Evolutionary conservation across 1,139 yeast genomes (phyloP).

Genomic region (Debaryomyces psychrophilus): DNA sequence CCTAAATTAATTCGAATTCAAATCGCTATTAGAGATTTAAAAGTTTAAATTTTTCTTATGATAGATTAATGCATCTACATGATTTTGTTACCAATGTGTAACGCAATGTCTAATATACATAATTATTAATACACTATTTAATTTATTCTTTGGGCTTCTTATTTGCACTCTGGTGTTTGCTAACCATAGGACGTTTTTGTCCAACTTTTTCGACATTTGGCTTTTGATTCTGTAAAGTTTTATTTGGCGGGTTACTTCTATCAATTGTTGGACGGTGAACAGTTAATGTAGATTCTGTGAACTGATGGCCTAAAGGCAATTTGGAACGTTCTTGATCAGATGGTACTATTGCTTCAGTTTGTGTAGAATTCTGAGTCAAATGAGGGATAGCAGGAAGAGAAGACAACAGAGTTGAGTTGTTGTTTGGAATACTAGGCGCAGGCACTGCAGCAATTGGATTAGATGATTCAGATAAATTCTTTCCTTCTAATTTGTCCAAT

Average conservation of each 20-base stretch:
- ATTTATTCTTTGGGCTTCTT: slow-evolving; percentile 18
- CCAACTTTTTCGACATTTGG: slow-evolving; percentile 8
- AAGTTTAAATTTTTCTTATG: too few species aligned
- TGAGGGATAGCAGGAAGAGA: slow-evolving; percentile 9
- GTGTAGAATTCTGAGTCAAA: neutral
- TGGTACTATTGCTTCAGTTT: neutral
- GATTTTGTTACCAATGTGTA: neutral
- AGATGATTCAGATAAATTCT: slow-evolving; percentile 13
- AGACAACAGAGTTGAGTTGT: slow-evolving; percentile 5
- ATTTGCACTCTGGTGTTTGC: slow-evolving; percentile 14
- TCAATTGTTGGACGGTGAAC: slow-evolving; percentile 34
- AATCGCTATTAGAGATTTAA: too few species aligned
- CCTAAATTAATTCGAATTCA: neutral
- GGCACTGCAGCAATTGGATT: slow-evolving; percentile 1
- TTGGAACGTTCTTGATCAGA: slow-evolving; percentile 5
- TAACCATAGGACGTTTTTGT: slow-evolving; percentile 16
- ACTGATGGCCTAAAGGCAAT: slow-evolving; percentile 25
- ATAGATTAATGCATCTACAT: too few species aligned
- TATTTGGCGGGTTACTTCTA: slow-evolving; percentile 13
- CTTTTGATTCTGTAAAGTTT: slow-evolving; percentile 9
- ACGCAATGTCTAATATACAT: slow-evolving; percentile 7
- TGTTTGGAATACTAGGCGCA: neutral
- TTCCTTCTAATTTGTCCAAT: slow-evolving; percentile 37
- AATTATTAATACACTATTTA: neutral
- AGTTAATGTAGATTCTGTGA: slow-evolving; percentile 35